Evolutionary conservation across 2,329 filamentous ascomycete genomes (phyloP).

Genomic region (Phaeosphaeria sp.): DNA sequence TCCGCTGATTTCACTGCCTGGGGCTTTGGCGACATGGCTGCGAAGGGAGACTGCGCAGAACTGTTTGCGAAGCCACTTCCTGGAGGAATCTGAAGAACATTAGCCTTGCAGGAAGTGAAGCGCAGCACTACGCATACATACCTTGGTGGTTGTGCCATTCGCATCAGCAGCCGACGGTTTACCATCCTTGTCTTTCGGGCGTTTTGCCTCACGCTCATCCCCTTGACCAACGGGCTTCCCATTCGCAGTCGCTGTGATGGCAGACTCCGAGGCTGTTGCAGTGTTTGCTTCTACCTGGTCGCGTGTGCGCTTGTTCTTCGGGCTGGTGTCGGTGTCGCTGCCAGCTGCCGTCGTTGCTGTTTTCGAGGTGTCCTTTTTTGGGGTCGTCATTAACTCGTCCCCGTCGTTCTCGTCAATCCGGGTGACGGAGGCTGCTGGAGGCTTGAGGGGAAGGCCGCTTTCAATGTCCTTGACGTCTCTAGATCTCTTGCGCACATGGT

Average conservation of each 20-base stretch:
- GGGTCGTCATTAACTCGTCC: constrained; percentile 36
- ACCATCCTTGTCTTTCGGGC: constrained; percentile 43
- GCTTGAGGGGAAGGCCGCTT: constrained; percentile 38
- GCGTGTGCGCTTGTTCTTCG: constrained; percentile 58
- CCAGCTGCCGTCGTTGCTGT: constrained; percentile 11
- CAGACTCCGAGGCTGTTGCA: constrained; percentile 11
- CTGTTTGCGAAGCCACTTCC: constrained; percentile 54
- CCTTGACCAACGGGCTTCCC: constrained; percentile 22
- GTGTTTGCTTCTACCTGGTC: constrained; percentile 35
- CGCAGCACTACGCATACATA: constrained; percentile 27
- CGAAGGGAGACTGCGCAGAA: constrained; percentile 57
- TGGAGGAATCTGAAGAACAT: constrained; percentile 37
- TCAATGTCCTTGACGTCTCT: constrained; percentile 50
- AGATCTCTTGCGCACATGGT: constrained; percentile 56
- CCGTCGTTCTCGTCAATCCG: constrained; percentile 39
- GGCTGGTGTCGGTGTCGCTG: constrained; percentile 41
- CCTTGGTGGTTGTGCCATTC: constrained; percentile 32
- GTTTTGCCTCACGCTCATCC: constrained; percentile 45
- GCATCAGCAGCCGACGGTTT: constrained; percentile 20
- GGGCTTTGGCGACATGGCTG: constrained; percentile 49
- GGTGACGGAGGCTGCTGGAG: constrained; percentile 38
- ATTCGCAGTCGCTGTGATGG: constrained; percentile 19
- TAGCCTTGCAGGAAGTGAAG: constrained; percentile 13
- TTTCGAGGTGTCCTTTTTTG: constrained; percentile 14
- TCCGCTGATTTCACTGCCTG: constrained; percentile 31